Evolutionary conservation across 2,329 filamentous ascomycete genomes (phyloP).

Genomic region (Hypomyces rosellus): DNA sequence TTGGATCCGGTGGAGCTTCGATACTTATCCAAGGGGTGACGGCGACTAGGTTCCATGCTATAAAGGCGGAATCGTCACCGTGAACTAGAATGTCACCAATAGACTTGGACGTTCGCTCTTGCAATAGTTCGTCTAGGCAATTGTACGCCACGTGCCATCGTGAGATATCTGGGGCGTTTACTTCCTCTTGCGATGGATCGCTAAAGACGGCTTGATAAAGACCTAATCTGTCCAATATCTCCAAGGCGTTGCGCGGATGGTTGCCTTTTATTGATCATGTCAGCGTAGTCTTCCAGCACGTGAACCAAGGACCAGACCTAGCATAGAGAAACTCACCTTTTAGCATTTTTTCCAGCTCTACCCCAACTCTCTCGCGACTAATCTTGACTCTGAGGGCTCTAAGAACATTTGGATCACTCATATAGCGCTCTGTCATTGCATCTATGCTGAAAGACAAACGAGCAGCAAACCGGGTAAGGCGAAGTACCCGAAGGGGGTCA

Average conservation of each 20-base stretch:
- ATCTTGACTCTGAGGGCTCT: slow-evolving; percentile 80
- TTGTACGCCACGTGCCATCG: slow-evolving; percentile 61
- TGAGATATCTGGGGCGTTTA: slow-evolving; percentile 48
- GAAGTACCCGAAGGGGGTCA: slow-evolving; percentile 80
- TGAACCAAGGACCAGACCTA: too few species aligned
- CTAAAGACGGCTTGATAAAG: slow-evolving; percentile 71
- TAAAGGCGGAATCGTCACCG: slow-evolving; percentile 59
- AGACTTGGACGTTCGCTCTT: slow-evolving; percentile 38
- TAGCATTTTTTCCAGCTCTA: slow-evolving; percentile 63
- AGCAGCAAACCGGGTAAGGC: slow-evolving; percentile 85
- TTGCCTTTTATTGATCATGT: slow-evolving; percentile 35
- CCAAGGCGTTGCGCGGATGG: slow-evolving; percentile 55
- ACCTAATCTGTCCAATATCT: slow-evolving; percentile 57
- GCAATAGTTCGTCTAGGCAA: slow-evolving; percentile 48
- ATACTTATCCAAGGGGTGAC: slow-evolving; percentile 65
- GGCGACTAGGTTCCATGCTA: slow-evolving; percentile 71
- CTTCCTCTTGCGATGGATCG: slow-evolving; percentile 51
- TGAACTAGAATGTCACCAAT: slow-evolving; percentile 51
- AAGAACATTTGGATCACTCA: slow-evolving; percentile 74
- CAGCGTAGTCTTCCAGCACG: too few species aligned
- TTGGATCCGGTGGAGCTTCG: slow-evolving; percentile 33
- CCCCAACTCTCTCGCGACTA: slow-evolving; percentile 79
- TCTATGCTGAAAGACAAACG: slow-evolving; percentile 77
- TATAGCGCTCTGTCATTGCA: slow-evolving; percentile 58
- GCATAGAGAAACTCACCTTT: slow-evolving; percentile 1